Evolutionary conservation across 352 stramenopile species (phyloP), one percentile per base, ranked within the genome.

Genomic region (Phytophthora podocarpi): DNA sequence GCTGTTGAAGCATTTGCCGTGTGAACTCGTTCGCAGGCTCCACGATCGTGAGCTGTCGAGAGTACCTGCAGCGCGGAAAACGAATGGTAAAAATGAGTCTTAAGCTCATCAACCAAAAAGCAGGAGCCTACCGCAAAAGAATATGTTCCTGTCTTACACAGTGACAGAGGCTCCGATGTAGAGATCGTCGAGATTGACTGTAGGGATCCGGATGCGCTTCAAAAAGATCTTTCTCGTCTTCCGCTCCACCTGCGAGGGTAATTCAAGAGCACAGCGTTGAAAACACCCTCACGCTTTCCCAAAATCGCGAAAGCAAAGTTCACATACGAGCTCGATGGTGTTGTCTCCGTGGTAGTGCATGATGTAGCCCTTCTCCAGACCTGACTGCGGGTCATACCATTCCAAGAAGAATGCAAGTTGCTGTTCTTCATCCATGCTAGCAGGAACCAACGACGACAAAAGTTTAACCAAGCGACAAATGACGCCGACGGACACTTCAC

Each of bases 131-230:
- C n/a, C n/a, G n/a, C n/a, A n/a, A n/a, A n/a, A n/a, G n/a, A n/a
- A n/a, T n/a, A n/a, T n/a, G n/a, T n/a, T n/a, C n/a, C 18, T 15
- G 16, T 36, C 72, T 27, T 69, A 95, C 72, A 95, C 66, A 4
- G 80, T 90, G 46, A 96, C 50, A 28, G 73, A 84, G 11, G 78
- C 72, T 21, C 88, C 86, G 15, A 92, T 63, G 52, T 82, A 90
- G 27, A 95, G 64, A 52, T 94, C 76, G 0, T 81, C 70, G 15
- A 82, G 62, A 12, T 66, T 85, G 15, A 96, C 61, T 7, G 76
- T 85, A 15, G 84, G 80, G 34, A 93, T 89, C 39, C 64, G 75
- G 42, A 91, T 95, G 20, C 82, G 81, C 67, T 92, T 93, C 41
- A 96, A 76, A 49, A 96, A 95, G 27, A 77, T 51, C 6, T 76